phyloP scores from a whole-genome alignment of 2,329 filamentous ascomycete genomes.

The Alternaria sp. region DNA sequence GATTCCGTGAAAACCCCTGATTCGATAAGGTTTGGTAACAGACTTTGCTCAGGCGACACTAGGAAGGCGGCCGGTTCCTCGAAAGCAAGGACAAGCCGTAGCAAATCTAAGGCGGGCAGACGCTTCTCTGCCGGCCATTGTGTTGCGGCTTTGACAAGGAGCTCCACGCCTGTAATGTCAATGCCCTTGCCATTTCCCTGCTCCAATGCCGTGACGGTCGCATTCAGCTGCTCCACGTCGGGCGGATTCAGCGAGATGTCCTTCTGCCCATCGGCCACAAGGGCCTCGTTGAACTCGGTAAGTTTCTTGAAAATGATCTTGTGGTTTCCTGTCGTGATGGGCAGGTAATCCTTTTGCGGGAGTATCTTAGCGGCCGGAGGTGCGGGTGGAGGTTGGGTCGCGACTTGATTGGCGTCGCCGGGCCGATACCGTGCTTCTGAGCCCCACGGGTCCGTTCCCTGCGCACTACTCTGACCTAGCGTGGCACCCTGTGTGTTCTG shows the following conservation, averaged over 20 bases:
- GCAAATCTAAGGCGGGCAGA: conserved; percentile 82
- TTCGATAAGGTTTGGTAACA: conserved; percentile 66
- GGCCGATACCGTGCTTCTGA: conserved; percentile 80
- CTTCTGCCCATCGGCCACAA: conserved; percentile 74
- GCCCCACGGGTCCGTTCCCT: conserved; percentile 74
- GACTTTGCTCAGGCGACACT: conserved; percentile 60
- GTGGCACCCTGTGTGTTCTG: conserved; percentile 87
- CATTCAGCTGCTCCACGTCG: conserved; percentile 68
- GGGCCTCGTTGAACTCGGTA: conserved; percentile 73
- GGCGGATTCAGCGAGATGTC: conserved; percentile 74
- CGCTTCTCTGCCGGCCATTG: conserved; percentile 82
- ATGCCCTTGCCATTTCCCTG: conserved; percentile 44
- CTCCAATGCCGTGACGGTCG: conserved; percentile 70
- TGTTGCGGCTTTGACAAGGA: conserved; percentile 75
- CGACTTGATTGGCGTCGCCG: conserved; percentile 60
- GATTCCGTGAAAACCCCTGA: conserved; percentile 64
- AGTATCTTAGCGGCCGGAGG: conserved; percentile 64
- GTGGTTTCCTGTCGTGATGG: conserved; percentile 75
- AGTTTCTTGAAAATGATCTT: conserved; percentile 78
- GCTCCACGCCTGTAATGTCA: conserved; percentile 62
- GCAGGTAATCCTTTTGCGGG: conserved; percentile 80
- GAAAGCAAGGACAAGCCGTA: conserved; percentile 78
- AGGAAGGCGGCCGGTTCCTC: conserved; percentile 69
- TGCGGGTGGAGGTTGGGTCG: conserved; percentile 42
- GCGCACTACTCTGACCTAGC: conserved; percentile 65